These are phyloP conservation scores for Stereocaulon alpinum DNA, from an alignment of 495 filamentous ascomycete genomes.

Conservation along the genomic window DNA sequence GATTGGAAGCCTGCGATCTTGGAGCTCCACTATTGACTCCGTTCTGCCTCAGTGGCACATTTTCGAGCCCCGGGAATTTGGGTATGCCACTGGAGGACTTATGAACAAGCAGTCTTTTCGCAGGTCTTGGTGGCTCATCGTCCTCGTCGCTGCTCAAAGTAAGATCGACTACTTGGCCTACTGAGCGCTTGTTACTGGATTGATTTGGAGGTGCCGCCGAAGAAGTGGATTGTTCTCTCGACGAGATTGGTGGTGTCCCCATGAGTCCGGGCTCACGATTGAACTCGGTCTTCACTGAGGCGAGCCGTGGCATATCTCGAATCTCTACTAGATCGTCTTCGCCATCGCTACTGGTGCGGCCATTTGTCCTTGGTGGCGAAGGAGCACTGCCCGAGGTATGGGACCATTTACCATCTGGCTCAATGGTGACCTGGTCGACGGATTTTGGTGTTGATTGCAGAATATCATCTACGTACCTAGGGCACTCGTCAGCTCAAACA, in stretches of 20 bases:
- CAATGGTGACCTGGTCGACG: conserved; percentile 77
- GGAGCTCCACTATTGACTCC: not conserved
- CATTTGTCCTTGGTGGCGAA: conserved; percentile 24
- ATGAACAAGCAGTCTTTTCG: conserved; percentile 39
- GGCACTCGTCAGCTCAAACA: not conserved
- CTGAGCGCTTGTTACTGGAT: conserved; percentile 49
- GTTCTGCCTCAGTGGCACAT: not conserved
- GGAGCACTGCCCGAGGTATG: conserved; percentile 31
- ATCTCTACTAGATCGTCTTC: conserved; percentile 66
- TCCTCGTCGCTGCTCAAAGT: conserved; percentile 68
- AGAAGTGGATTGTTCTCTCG: conserved; percentile 43
- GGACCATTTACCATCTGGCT: conserved; percentile 79
- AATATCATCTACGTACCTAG: conserved; percentile 85
- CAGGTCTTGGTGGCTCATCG: conserved; percentile 48
- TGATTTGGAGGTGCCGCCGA: conserved; percentile 31
- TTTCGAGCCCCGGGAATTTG: not conserved
- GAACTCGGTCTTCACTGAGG: conserved; percentile 39
- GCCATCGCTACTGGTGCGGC: conserved; percentile 39
- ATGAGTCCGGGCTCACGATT: conserved; percentile 28
- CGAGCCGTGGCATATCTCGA: conserved; percentile 37
- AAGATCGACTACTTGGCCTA: conserved; percentile 64
- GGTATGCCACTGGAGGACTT: conserved; percentile 4
- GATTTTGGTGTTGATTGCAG: conserved; percentile 55
- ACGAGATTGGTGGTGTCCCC: conserved; percentile 44
- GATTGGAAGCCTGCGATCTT: conserved; percentile 1